Base-by-base conservation (phyloP, 1,139 yeast species). In the Geotrichum cucujoidarum region DNA sequence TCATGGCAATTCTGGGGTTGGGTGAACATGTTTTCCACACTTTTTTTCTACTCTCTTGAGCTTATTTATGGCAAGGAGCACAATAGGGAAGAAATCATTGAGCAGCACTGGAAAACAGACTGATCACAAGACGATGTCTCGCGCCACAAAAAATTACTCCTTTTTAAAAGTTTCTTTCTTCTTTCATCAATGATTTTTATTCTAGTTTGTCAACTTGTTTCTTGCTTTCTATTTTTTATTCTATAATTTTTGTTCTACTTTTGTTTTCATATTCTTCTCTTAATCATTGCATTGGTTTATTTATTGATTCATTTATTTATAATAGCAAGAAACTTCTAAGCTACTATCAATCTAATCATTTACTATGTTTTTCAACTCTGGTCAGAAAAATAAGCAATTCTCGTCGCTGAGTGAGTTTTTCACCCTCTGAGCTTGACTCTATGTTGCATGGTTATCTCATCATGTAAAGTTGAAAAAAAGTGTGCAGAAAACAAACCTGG, bases 1-100 rank as follows among this genome's bases (percentile, higher is more conserved):
- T 62, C 73, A 13, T 85, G 95, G 87, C 89, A 88, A 61, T 86
- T 90, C 64, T 90, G 98, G 97, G 88, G 90, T 59, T 90, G 97
- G 97, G 76, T 86, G 50, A 90, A 90, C 62, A 86, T 90, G 74
- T 81, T 81, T 56, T 77, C 83, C 47, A 85, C 95, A 10, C 70
- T 92, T 52, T 69, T 80, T 14, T 70, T 92, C 41, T 92, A 92
- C 66, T 81, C 85, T 35, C 73, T 85, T 48, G 97, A 90, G 66
- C 72, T 90, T 47, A 69, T 80, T 34, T 59, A 60, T 49, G 71
- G 74, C 29, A 67, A 63, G 47, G 57, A 57, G 43, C 45, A 55
- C 42, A 60, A 61, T 38, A 58, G 58, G 22, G 67, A 59, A 20
- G 57, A 49, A 11, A 45, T 57, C 31, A 50, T 56, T 21, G 61